Evolutionary conservation across 2,329 filamentous ascomycete genomes (phyloP).

Genomic region (Trichoderma sp.): DNA sequence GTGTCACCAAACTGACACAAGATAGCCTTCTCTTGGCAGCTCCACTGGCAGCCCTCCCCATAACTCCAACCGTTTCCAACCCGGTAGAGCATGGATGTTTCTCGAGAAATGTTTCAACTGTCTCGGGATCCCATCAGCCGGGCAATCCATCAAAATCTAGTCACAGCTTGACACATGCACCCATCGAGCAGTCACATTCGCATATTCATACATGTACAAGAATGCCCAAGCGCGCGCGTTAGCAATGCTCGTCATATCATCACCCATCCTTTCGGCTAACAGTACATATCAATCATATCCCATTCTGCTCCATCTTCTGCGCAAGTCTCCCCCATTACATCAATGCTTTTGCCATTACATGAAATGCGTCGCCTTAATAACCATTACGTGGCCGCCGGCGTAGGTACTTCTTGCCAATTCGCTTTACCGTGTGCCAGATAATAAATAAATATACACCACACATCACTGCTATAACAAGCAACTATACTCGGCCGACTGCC

Average conservation of each 20-base stretch:
- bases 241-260: constrained; percentile 2
- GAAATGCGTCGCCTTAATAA: constrained; percentile 5
- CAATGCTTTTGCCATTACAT: constrained; percentile 15
- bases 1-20: neutral
- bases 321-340: constrained; percentile 14
- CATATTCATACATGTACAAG: neutral
- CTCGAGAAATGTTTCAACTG: constrained; percentile 21
- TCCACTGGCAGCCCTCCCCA: neutral
- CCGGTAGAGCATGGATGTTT: neutral
- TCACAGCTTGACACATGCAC: constrained; percentile 1
- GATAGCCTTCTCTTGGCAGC: neutral
- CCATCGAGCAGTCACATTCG: neutral
- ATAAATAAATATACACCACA: constrained; percentile 29
- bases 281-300: constrained; percentile 22
- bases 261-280: neutral
- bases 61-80: constrained; percentile 2
- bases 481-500: constrained; percentile 1
- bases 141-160: neutral
- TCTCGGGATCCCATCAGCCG: constrained; percentile 18
- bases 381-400: neutral
- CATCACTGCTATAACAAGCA: constrained; percentile 24
- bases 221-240: neutral
- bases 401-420: neutral
- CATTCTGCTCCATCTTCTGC: constrained; percentile 21
- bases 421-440: constrained; percentile 23